Conservation (phyloP, 2,329 filamentous ascomycete genomes). For the Fusarium keratoplasticum region DNA sequence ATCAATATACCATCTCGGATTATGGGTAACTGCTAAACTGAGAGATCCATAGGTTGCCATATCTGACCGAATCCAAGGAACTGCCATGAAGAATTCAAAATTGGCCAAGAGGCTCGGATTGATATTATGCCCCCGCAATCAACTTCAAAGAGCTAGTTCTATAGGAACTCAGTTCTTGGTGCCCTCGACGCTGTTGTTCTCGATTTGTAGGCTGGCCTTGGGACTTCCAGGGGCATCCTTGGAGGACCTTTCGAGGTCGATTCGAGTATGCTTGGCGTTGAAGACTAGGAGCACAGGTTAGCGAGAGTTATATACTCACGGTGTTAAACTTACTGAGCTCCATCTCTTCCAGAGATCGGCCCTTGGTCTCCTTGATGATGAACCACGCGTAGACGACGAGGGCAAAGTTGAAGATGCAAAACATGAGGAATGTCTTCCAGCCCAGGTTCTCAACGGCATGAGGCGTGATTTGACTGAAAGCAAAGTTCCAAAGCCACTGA, state of each 20-base stretch:
- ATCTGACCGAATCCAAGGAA: neutral
- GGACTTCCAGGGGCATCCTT: neutral
- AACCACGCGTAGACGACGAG: slow-evolving; percentile 57
- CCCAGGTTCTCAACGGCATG: slow-evolving; percentile 59
- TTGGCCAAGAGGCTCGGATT: neutral
- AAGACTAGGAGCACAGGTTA: slow-evolving; percentile 30
- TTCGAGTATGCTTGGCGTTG: slow-evolving; percentile 29
- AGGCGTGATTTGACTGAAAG: slow-evolving; percentile 60
- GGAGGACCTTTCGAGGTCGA: slow-evolving; percentile 18
- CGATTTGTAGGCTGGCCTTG: slow-evolving; percentile 12
- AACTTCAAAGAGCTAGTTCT: neutral
- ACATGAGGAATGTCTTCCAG: slow-evolving; percentile 63
- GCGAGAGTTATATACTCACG: neutral
- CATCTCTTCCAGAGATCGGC: slow-evolving; percentile 43
- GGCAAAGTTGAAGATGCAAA: slow-evolving; percentile 60
- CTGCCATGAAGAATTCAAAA: neutral
- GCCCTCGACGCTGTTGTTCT: slow-evolving; percentile 2
- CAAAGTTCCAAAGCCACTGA: slow-evolving; percentile 65
- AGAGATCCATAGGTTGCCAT: neutral
- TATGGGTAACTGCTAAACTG: neutral
- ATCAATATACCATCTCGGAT: neutral
- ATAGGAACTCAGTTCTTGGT: neutral
- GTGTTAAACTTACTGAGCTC: slow-evolving; percentile 27
- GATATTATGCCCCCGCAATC: neutral
- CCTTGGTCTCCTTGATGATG: slow-evolving; percentile 53